A percentile compares a stretch with the other conserved stretches of the same genome.
phyloP scores from a whole-genome alignment of 1,284 basidiomycete species.

The Heterobasidion parviporum region DNA sequence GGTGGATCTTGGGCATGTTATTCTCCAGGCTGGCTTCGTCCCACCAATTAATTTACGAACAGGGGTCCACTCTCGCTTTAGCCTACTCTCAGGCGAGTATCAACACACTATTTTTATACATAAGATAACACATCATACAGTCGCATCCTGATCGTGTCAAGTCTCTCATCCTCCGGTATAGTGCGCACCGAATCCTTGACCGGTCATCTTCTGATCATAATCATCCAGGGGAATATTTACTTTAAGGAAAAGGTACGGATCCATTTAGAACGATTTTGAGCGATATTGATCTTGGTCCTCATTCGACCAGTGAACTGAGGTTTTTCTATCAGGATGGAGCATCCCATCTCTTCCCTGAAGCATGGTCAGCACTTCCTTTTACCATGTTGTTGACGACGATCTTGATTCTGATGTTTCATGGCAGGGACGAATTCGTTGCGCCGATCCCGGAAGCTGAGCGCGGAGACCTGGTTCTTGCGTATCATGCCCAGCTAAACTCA shows the following conservation, averaged over 20 bases:
- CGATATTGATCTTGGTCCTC: neutral
- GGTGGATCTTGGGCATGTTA: conserved; percentile 80
- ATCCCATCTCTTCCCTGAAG: conserved; percentile 81
- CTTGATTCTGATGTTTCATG: conserved; percentile 1
- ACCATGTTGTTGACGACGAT: neutral
- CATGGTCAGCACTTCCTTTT: conserved; percentile 47
- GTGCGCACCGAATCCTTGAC: conserved; percentile 3
- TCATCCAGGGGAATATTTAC: conserved; percentile 77
- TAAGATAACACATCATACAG: conserved; percentile 24
- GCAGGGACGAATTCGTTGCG: conserved; percentile 70
- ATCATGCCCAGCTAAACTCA: conserved; percentile 77
- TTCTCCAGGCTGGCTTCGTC: neutral
- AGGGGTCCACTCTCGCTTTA: conserved; percentile 89
- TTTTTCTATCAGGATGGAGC: conserved; percentile 91
- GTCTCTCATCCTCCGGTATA: conserved; percentile 74
- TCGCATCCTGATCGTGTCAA: conserved; percentile 77
- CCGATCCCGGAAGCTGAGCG: conserved; percentile 79
- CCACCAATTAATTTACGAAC: conserved; percentile 2
- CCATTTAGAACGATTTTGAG: neutral
- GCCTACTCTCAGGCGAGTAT: conserved; percentile 72
- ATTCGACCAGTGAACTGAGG: conserved; percentile 56
- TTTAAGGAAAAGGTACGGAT: conserved; percentile 57
- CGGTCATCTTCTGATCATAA: neutral
- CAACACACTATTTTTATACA: neutral
- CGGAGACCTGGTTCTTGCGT: conserved; percentile 75